Evolutionary conservation across 352 stramenopile genomes (phyloP).

Genomic region (Phytophthora nicotianae): DNA sequence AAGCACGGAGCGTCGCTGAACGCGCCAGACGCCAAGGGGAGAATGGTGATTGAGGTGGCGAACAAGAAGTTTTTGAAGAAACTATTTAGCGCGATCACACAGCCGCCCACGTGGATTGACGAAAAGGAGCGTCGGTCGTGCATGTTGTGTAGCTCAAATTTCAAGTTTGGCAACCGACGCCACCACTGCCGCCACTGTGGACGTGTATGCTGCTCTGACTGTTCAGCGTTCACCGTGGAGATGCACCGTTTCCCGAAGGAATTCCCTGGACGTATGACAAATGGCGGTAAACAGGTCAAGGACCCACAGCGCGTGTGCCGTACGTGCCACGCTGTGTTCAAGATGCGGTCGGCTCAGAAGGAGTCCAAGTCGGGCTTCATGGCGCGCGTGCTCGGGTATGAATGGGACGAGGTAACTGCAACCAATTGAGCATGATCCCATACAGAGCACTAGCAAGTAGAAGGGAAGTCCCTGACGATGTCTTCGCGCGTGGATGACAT

Average conservation of each 20-base stretch:
- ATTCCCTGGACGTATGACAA: constrained; percentile 72
- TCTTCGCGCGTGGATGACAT: constrained; percentile 16
- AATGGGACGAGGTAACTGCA: constrained; percentile 83
- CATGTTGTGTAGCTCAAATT: constrained; percentile 73
- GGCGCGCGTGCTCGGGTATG: constrained; percentile 79
- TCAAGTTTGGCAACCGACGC: constrained; percentile 82
- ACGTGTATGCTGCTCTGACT: constrained; percentile 86
- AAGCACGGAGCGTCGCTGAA: constrained; percentile 77
- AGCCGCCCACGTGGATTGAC: constrained; percentile 81
- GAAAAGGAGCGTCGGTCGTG: constrained; percentile 74
- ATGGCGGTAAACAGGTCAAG: constrained; percentile 70
- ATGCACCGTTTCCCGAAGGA: constrained; percentile 86
- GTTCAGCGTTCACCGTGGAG: constrained; percentile 78
- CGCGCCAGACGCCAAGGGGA: constrained; percentile 68
- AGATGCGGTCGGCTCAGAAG: constrained; percentile 81
- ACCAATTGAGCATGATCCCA: constrained; percentile 35
- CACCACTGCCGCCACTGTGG: constrained; percentile 89
- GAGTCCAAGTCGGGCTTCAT: constrained; percentile 88
- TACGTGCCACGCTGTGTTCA: constrained; percentile 87
- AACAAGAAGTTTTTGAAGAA: constrained; percentile 86
- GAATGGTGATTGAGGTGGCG: constrained; percentile 76
- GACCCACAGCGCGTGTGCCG: constrained; percentile 84
- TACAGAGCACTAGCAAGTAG: constrained; percentile 34
- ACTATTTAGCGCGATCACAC: constrained; percentile 78
- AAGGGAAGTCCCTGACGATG: constrained; percentile 31